These are phyloP conservation scores for Leucosporidium creatinivorum DNA, from an alignment of 768 basidiomycete species.

Conservation along the genomic window DNA sequence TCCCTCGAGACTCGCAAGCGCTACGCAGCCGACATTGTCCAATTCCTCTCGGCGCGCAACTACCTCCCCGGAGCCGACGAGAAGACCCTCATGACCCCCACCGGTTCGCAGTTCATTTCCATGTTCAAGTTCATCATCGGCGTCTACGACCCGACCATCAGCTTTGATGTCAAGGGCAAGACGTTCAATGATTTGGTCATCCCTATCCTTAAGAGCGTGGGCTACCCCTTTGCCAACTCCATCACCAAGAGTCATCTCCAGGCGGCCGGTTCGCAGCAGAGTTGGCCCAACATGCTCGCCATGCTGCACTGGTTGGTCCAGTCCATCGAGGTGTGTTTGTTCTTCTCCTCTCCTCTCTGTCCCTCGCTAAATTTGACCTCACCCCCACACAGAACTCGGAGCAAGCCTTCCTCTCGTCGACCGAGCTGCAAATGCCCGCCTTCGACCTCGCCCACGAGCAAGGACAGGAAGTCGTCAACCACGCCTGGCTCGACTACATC, in stretches of 20 bases:
- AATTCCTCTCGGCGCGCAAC: conserved; percentile 28
- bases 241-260: conserved; percentile 81
- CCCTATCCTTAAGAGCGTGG: conserved; percentile 61
- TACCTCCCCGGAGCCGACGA: conserved; percentile 39
- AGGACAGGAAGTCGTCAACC: conserved; percentile 25
- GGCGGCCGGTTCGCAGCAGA: conserved; percentile 78
- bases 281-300: conserved; percentile 84
- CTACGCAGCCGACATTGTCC: conserved; percentile 30
- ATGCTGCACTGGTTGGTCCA: conserved; percentile 89
- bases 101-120: conserved; percentile 73
- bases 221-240: conserved; percentile 71
- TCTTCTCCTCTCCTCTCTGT: background rate
- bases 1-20: conserved; percentile 5
- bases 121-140: conserved; percentile 74
- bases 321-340: conserved; percentile 58
- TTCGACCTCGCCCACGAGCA: conserved; percentile 43
- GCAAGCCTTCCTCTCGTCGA: conserved; percentile 25
- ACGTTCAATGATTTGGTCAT: conserved; percentile 78
- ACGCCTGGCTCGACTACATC: conserved; percentile 35
- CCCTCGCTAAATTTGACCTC: background rate
- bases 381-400: conserved; percentile 14
- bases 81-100: conserved; percentile 65
- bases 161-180: conserved; percentile 44
- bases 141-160: conserved; percentile 55
- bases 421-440: conserved; percentile 54